Base-by-base conservation (phyloP, 164 flowering plant species). In the Vitis amurensis region DNA sequence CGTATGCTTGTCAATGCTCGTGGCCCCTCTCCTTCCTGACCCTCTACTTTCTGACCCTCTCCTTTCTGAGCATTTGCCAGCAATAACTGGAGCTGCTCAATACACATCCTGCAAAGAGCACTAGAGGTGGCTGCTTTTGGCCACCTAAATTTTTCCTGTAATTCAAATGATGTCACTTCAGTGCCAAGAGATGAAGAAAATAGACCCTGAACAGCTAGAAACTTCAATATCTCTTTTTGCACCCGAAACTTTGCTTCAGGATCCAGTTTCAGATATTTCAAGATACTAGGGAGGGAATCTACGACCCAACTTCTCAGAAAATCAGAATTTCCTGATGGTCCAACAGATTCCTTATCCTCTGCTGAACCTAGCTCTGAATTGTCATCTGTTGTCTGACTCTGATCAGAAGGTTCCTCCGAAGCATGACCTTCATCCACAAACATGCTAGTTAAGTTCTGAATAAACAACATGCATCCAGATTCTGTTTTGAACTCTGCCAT, bases 351-450 rank as follows among this genome's bases (percentile, higher is more conserved):
- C 76, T 88, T 93, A 60, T 90, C 97, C 78, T 88, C 95, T 4
- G 74, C 14, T 11, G 91, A 87, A 69, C 91, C 95, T 14, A 85
- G 78, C 75, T 93, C 99, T 10, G 97, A 89, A 77, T 88, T 92
- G 74, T 93, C 95, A 84, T 93, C 97, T 4, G 95, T 90, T 59
- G 99, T 90, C 70, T 91, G 97, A 79, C 97, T 92, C 84, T 93
- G 97, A 77, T 91, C 99, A 2, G 97, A 92, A 67, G 98, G 94
- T 78, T 94, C 93, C 49, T 92, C 98, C 5, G 83, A 78, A 59
- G 83, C 81, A 60, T 64, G 76, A 51, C 83, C 86, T 73, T 86
- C 97, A 81, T 96, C 98, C 47, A 96, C 76, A 82, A 96, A 96
- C 94, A 93, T 81, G 78, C 70, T 81, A 59, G 78, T 79, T 70